A percentile compares a stretch with the other conserved stretches of the same genome.
Evolutionary conservation across 345 rosid genomes (phyloP).

Genomic region (Carallia brachiata): DNA sequence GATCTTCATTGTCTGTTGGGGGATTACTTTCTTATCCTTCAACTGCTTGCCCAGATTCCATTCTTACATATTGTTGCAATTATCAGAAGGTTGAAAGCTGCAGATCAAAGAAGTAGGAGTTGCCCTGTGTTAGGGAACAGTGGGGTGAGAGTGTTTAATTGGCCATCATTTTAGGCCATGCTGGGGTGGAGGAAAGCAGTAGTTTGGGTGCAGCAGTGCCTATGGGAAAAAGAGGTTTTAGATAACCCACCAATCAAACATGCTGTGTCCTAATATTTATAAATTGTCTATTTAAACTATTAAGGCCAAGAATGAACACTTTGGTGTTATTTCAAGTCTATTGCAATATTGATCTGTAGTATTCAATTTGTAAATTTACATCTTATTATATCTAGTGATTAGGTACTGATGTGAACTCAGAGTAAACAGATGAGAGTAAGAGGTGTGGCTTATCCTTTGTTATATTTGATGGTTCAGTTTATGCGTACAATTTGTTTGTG

Average conservation of each 20-base stretch:
- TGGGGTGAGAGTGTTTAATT: slow-evolving; percentile 7
- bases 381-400: not conserved
- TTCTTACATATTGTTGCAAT: slow-evolving; percentile 9
- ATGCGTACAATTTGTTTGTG: no score
- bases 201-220: slow-evolving; percentile 26
- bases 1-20: slow-evolving; percentile 10
- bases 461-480: no score
- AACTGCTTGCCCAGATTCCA: no score
- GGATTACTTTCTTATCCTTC: no score
- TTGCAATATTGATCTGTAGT: not conserved
- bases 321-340: slow-evolving; percentile 14
- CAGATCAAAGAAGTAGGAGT: slow-evolving; percentile 25
- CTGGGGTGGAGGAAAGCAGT: slow-evolving; percentile 14
- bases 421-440: no score
- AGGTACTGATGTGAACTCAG: not conserved
- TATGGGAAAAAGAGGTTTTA: slow-evolving; percentile 10
- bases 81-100: slow-evolving; percentile 21
- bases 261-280: slow-evolving; percentile 15
- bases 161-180: slow-evolving; percentile 15
- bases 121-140: slow-evolving; percentile 9
- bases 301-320: slow-evolving; percentile 13
- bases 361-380: not conserved
- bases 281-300: slow-evolving; percentile 18
- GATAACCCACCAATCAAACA: not conserved
- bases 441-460: no score